Conservation (phyloP, 2,329 filamentous ascomycete genomes). For the Fusarium temperatum region DNA sequence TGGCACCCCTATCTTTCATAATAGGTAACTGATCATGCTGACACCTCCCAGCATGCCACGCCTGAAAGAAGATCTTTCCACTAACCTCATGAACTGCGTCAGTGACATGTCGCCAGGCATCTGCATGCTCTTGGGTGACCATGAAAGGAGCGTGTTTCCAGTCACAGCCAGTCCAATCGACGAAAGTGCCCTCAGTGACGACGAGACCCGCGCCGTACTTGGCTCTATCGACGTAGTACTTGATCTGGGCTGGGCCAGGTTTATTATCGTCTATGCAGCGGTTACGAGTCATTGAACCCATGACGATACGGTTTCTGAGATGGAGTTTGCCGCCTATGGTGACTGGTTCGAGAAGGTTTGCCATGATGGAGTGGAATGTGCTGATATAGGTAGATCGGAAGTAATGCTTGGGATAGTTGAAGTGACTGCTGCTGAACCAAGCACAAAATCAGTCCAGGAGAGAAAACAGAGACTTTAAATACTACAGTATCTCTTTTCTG, state of each 20-base stretch:
- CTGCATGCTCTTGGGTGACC: background rate
- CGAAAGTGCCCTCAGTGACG: background rate
- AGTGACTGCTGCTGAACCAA: background rate
- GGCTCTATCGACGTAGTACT: constrained; percentile 9
- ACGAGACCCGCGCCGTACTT: background rate
- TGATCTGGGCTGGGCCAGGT: background rate
- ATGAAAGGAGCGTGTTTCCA: background rate
- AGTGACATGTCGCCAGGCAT: background rate
- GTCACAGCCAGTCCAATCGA: constrained; percentile 1
- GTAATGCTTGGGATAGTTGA: background rate
- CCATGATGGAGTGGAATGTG: background rate
- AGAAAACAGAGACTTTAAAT: background rate
- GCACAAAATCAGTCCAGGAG: rapidly evolving
- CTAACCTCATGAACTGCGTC: background rate
- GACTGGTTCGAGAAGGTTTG: constrained; percentile 5
- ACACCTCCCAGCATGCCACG: constrained; percentile 12
- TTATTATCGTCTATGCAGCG: constrained; percentile 10
- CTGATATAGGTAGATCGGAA: background rate
- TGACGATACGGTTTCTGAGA: constrained; percentile 8
- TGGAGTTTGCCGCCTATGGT: background rate
- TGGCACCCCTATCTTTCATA: background rate
- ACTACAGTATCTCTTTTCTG: rapidly evolving
- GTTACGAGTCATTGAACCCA: constrained; percentile 25
- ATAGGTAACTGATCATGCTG: constrained; percentile 9
- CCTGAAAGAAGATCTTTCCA: constrained; percentile 9